Evolutionary conservation across 2,329 filamentous ascomycete genomes (phyloP), one percentile per base, ranked within the genome.

Genomic region (Sclerotinia minor): DNA sequence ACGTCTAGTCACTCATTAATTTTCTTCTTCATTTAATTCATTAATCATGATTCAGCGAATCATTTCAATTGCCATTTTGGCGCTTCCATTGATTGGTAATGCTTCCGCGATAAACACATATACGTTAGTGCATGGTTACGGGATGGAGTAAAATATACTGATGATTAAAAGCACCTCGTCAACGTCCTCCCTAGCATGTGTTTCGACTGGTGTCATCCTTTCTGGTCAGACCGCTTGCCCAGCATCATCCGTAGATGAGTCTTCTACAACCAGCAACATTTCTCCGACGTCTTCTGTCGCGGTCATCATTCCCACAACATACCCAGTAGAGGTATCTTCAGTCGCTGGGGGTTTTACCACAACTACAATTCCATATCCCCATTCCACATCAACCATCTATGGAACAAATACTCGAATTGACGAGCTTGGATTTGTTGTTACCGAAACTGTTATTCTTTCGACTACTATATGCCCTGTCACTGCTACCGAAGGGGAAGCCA

Each of bases 61-160:
- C 29, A 29, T 67, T 52, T 47, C n/a, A 19, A 57, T 45, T 24
- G 66, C 41, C 59, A 49, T 44, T 26, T 52, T 64, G 66, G 58
- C 60, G 17, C 59, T 67, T 64, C 24, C 60, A 54, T 45, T 71
- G 64, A 19, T 63, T 52, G 61, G 68, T 59, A 21, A 68, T 65
- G n/a, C 58, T 67, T 53, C 73, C 26, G 67, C 63, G 72, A 52
- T 44, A 41, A 67, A 67, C 5, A 19, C 24, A 21, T 65, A 70
- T 53, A 53, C 61, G 67, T 57, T 68, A 53, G 38, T 24, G 52
- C 72, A 74, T 57, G 65, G 79, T 32, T 83, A 81, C 13, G 67
- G 75, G 9, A 9, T 21, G 5, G 15, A 35, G 19, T 21, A n/a
- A 8, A n/a, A 1, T 35, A 53, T 63, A 38, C 65, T 67, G 38